Percentiles rank a stretch among this genome's conserved stretches.
These are phyloP conservation scores for Seminavis robusta DNA, from an alignment of 108 stramenopile genomes.

Conservation along the genomic window DNA sequence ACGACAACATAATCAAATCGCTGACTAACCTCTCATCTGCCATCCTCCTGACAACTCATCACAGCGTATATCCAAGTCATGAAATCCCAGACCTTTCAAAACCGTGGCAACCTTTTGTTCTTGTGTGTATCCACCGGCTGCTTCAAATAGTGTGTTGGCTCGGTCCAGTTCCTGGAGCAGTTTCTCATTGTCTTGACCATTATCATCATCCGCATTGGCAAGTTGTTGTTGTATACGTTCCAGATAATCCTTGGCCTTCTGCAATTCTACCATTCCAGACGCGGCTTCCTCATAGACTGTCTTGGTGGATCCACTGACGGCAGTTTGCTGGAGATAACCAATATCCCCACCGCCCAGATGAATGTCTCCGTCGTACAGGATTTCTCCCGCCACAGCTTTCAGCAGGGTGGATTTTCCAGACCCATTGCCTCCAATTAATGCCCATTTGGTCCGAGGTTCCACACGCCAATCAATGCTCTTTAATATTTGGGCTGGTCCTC, in stretches of 20 bases:
- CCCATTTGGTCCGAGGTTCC: conserved; percentile 68
- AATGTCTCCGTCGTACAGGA: not conserved
- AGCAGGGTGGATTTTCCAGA: conserved; percentile 92
- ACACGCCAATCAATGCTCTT: conserved; percentile 67
- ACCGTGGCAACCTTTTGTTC: conserved; percentile 81
- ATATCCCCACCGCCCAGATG: conserved; percentile 10
- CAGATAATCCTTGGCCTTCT: no score
- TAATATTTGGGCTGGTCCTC: conserved; percentile 51
- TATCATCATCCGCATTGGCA: conserved; percentile 31
- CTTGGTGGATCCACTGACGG: conserved; percentile 80
- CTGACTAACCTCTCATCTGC: conserved; percentile 97
- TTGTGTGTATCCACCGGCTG: conserved; percentile 83
- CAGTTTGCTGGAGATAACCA: conserved; percentile 78
- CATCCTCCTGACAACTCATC: conserved; percentile 89
- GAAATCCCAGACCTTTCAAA: conserved; percentile 86
- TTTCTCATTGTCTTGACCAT: conserved; percentile 54
- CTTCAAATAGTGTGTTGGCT: conserved; percentile 64
- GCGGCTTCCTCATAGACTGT: conserved; percentile 87
- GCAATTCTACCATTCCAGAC: conserved; percentile 80
- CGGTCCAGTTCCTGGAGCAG: conserved; percentile 53
- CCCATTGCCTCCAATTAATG: conserved; percentile 78
- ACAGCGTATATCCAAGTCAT: conserved; percentile 75
- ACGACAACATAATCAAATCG: no score
- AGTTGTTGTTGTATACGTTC: conserved; percentile 35
- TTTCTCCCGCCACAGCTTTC: conserved; percentile 83